Evolutionary conservation across 2,329 filamentous ascomycete genomes (phyloP).

Genomic region (Diaporthe helianthi): DNA sequence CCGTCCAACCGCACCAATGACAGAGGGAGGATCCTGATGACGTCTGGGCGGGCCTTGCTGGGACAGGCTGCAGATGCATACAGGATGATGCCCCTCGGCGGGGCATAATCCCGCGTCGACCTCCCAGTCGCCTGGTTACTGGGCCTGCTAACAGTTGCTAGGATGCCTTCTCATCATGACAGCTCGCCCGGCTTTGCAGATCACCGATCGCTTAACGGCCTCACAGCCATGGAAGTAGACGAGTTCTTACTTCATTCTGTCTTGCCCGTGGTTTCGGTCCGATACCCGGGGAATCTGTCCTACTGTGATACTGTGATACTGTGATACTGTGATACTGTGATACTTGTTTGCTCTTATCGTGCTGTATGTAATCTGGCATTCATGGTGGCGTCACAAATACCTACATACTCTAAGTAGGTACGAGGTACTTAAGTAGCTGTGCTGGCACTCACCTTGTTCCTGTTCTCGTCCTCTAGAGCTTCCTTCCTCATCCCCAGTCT

Average conservation of each 20-base stretch:
- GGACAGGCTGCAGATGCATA: background rate
- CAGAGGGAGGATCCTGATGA: background rate
- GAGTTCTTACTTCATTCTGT: slow-evolving; percentile 1
- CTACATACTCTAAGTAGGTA: background rate
- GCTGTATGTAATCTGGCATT: background rate
- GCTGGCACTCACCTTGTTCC: background rate
- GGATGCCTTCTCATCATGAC: background rate
- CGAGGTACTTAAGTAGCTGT: slow-evolving; percentile 23
- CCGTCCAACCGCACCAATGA: slow-evolving; percentile 15
- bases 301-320: background rate
- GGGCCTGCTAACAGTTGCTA: background rate
- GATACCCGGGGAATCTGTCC: background rate
- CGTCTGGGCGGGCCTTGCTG: slow-evolving; percentile 1
- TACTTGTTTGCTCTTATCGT: slow-evolving; percentile 9
- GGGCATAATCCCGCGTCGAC: slow-evolving; percentile 11
- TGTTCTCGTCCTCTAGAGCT: background rate
- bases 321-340: background rate
- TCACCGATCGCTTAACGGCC: slow-evolving; percentile 6
- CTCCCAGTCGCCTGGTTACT: background rate
- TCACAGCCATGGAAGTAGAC: background rate
- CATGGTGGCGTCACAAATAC: slow-evolving; percentile 1
- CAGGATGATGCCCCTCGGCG: slow-evolving; percentile 12
- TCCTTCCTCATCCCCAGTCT: background rate
- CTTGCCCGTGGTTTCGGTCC: background rate
- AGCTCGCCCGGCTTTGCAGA: slow-evolving; percentile 27